Conservation (phyloP, 495 filamentous ascomycete species). For the Antarctomyces pellizariae region DNA sequence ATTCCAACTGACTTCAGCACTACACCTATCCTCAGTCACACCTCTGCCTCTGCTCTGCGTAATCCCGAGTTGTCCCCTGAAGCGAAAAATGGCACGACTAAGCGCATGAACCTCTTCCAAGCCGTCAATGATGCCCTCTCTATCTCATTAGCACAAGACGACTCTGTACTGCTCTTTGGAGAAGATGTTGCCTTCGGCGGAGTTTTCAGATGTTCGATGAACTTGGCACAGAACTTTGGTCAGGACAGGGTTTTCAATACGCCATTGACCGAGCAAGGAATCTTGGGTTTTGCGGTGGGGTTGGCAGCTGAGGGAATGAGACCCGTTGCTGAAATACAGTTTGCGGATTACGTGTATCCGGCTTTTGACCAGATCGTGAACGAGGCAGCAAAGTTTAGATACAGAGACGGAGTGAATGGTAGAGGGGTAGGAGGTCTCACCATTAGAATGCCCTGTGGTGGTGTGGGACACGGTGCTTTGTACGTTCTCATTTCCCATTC, state of each 20-base stretch:
- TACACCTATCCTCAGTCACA: slow-evolving; percentile 61
- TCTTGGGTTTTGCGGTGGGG: slow-evolving; percentile 83
- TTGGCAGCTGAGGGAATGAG: slow-evolving; percentile 79
- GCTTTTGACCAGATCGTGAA: slow-evolving; percentile 97
- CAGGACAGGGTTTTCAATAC: slow-evolving; percentile 89
- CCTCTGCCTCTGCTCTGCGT: slow-evolving; percentile 37
- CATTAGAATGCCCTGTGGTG: slow-evolving; percentile 82
- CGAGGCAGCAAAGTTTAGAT: slow-evolving; percentile 83
- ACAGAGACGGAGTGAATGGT: slow-evolving; percentile 52
- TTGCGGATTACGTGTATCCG: slow-evolving; percentile 92
- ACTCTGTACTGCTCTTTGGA: slow-evolving; percentile 75
- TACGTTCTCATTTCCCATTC: slow-evolving; percentile 17
- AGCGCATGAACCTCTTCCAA: slow-evolving; percentile 77
- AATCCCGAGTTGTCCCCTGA: slow-evolving; percentile 38
- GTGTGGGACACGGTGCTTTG: slow-evolving; percentile 86
- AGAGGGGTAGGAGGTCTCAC: slow-evolving; percentile 57
- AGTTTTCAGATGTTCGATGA: slow-evolving; percentile 88
- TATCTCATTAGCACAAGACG: slow-evolving; percentile 60
- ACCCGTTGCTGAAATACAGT: slow-evolving; percentile 90
- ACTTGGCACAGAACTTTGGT: slow-evolving; percentile 68
- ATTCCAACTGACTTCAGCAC: slow-evolving; percentile 71
- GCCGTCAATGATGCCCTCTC: slow-evolving; percentile 77
- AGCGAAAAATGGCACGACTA: slow-evolving; percentile 44
- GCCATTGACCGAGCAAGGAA: slow-evolving; percentile 81
- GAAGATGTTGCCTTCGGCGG: slow-evolving; percentile 96